Conservation (phyloP, 192 early-diverging fungal genomes). For the Umbelopsis isabellina region DNA sequence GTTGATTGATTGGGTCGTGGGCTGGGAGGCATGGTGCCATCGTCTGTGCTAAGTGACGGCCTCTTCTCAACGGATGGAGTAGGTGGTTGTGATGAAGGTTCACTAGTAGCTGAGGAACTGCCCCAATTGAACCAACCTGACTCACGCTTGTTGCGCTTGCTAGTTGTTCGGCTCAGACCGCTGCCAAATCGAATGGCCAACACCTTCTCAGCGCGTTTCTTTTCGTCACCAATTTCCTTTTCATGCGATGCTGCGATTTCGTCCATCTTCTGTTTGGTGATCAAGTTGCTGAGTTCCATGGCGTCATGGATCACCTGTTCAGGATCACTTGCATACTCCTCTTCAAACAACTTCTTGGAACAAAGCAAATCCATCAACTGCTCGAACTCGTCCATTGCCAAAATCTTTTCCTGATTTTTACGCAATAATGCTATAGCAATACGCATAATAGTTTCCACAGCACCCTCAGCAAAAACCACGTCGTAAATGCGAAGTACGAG, state of each 20-base stretch:
- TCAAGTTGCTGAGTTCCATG: conserved; percentile 64
- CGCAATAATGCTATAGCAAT: conserved; percentile 84
- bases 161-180: conserved; percentile 23
- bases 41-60: conserved; percentile 11
- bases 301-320: conserved; percentile 79
- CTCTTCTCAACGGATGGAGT: background rate
- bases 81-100: background rate
- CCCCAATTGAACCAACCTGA: conserved; percentile 38
- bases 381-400: conserved; percentile 79
- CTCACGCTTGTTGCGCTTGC: conserved; percentile 29
- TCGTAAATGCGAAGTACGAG: conserved; percentile 90
- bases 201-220: conserved; percentile 51
- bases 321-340: conserved; percentile 65
- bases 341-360: conserved; percentile 70
- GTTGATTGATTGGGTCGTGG: conserved; percentile 44
- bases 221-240: conserved; percentile 56
- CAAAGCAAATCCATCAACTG: conserved; percentile 81
- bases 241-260: conserved; percentile 63
- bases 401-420: conserved; percentile 75
- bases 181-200: conserved; percentile 52
- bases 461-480: conserved; percentile 85
- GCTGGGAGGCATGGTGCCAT: conserved; percentile 29
- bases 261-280: conserved; percentile 75
- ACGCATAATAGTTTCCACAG: conserved; percentile 80
- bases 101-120: background rate